Percentiles rank a stretch among this genome's conserved stretches.
Evolutionary conservation across 2,329 filamentous ascomycete species (phyloP).

Genomic region (Colletotrichum phormii): DNA sequence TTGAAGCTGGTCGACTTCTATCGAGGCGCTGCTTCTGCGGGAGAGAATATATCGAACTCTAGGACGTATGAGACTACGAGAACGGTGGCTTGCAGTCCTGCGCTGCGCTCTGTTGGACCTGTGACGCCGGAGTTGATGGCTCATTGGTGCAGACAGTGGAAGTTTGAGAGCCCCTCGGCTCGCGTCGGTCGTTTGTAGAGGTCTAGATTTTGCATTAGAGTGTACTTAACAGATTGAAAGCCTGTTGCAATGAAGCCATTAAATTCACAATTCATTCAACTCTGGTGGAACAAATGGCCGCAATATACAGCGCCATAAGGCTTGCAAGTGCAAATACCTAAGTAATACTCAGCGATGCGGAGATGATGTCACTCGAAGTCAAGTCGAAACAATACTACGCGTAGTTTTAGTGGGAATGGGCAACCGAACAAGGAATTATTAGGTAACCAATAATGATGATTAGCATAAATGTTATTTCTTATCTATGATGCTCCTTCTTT

Average conservation of each 20-base stretch:
- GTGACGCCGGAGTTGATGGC: conserved; percentile 58
- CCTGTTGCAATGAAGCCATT: too few relatives aligned
- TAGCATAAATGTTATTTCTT: conserved; percentile 7
- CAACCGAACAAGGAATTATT: too few relatives aligned
- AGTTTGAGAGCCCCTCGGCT: conserved; percentile 37
- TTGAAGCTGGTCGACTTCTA: conserved; percentile 66
- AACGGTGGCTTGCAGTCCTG: conserved; percentile 53
- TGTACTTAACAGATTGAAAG: background rate
- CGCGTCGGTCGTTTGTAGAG: conserved; percentile 17
- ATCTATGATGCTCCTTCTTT: conserved; percentile 30
- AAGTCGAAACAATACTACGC: too few relatives aligned
- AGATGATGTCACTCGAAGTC: too few relatives aligned
- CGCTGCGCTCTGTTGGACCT: conserved; percentile 52
- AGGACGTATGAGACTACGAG: conserved; percentile 53
- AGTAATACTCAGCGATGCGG: too few relatives aligned
- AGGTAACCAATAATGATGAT: background rate
- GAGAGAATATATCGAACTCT: conserved; percentile 32
- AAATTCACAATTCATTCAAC: too few relatives aligned
- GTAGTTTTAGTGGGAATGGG: too few relatives aligned
- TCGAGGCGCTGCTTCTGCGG: conserved; percentile 41
- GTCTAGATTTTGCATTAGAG: background rate
- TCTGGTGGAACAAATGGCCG: too few relatives aligned
- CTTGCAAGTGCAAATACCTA: too few relatives aligned
- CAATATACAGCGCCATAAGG: too few relatives aligned
- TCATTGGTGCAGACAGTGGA: conserved; percentile 62